Conservation (phyloP, 768 basidiomycete species). For the Paxillus rubicundulus region DNA sequence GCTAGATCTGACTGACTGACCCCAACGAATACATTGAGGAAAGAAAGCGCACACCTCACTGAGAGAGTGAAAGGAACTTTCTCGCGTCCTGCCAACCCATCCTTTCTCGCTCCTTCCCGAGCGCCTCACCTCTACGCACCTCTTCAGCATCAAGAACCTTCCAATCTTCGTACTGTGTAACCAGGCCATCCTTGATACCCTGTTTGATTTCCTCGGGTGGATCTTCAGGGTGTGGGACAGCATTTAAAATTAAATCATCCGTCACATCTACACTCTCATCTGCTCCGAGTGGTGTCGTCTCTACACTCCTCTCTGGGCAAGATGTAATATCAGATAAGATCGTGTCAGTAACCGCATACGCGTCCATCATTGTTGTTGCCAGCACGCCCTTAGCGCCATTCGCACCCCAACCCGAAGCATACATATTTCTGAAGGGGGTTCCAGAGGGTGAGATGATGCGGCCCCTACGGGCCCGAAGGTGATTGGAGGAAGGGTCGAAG, state of each 20-base stretch:
- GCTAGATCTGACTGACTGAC: not conserved
- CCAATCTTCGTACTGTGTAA: constrained; percentile 76
- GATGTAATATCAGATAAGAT: constrained; percentile 62
- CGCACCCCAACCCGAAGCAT: constrained; percentile 92
- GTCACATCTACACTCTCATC: not conserved
- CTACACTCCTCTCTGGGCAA: constrained; percentile 15
- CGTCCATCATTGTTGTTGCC: constrained; percentile 90
- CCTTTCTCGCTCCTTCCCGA: constrained; percentile 74
- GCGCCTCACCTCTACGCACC: constrained; percentile 47
- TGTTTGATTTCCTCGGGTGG: constrained; percentile 48
- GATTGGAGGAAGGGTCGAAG: constrained; percentile 55
- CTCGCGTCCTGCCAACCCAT: constrained; percentile 66
- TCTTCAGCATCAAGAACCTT: constrained; percentile 72
- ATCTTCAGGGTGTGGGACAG: constrained; percentile 39
- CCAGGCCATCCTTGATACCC: constrained; percentile 38
- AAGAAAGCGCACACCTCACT: not conserved
- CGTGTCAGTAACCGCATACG: constrained; percentile 73
- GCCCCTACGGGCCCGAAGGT: constrained; percentile 52
- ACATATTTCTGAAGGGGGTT: constrained; percentile 56
- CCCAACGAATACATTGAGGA: not conserved
- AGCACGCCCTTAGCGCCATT: constrained; percentile 90
- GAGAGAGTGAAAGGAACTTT: constrained; percentile 24
- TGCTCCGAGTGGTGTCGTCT: constrained; percentile 6
- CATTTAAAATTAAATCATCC: constrained; percentile 32
- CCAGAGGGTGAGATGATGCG: constrained; percentile 46